Evolutionary conservation across 495 filamentous ascomycete species (phyloP).

Genomic region (Lasiosphaeris hirsuta): DNA sequence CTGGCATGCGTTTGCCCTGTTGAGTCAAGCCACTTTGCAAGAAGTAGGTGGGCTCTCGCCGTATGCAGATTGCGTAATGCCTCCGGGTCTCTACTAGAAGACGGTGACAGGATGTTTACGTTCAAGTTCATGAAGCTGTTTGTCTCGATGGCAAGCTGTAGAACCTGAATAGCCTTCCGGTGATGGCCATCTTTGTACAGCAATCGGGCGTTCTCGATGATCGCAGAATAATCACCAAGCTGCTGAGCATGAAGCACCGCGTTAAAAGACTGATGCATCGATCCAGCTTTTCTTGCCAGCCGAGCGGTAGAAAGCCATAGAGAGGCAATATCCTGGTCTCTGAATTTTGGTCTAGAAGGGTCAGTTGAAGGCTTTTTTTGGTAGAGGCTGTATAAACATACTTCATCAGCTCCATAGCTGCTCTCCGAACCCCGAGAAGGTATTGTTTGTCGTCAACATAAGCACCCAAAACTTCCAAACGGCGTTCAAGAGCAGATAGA

Average conservation of each 20-base stretch:
- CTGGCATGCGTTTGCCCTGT: conserved; percentile 85
- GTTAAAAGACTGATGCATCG: conserved; percentile 83
- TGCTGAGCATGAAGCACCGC: conserved; percentile 85
- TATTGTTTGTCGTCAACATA: conserved; percentile 92
- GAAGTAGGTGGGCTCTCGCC: conserved; percentile 70
- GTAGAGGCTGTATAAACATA: conserved; percentile 32
- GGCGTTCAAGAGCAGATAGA: conserved; percentile 61
- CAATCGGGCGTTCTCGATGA: conserved; percentile 86
- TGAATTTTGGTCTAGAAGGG: conserved; percentile 41
- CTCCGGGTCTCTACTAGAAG: conserved; percentile 41
- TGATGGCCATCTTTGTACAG: conserved; percentile 95
- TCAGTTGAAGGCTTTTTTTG: conserved; percentile 32
- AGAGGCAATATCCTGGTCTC: conserved; percentile 68
- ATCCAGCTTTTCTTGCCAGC: conserved; percentile 79
- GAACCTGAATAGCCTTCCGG: conserved; percentile 86
- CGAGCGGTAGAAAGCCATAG: conserved; percentile 84
- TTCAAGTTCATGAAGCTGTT: conserved; percentile 56
- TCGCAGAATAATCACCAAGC: conserved; percentile 78
- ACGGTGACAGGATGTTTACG: conserved; percentile 36
- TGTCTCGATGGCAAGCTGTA: conserved; percentile 76
- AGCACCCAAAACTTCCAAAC: conserved; percentile 79
- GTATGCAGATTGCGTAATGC: conserved; percentile 52
- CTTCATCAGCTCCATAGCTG: conserved; percentile 73
- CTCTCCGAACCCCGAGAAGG: conserved; percentile 79
- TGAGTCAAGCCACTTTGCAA: conserved; percentile 95